Conservation (phyloP, 2,329 filamentous ascomycete genomes). For the Sporothrix phasma region DNA sequence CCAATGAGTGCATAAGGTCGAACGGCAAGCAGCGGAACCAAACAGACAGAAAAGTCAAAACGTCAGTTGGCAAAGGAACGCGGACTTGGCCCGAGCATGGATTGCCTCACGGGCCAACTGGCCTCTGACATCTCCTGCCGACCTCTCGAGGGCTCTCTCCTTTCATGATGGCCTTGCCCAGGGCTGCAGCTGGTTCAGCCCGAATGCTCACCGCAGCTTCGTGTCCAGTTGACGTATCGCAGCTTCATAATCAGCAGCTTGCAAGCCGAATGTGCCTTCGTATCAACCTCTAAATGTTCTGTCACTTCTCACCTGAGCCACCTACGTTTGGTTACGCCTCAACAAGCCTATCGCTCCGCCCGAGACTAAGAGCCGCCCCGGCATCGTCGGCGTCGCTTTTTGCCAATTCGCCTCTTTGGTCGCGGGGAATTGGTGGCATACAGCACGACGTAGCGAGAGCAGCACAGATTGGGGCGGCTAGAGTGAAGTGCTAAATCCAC, state of each 20-base stretch:
- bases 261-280: neutral
- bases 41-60: no score
- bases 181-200: neutral
- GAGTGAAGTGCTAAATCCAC: no score
- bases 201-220: neutral
- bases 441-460: neutral
- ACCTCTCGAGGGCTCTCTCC: neutral
- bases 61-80: neutral
- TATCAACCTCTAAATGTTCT: neutral
- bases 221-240: neutral
- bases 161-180: neutral
- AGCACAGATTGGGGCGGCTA: neutral
- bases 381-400: constrained; percentile 4
- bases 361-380: neutral
- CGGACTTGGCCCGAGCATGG: neutral
- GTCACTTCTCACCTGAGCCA: neutral
- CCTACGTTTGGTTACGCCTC: neutral
- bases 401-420: neutral
- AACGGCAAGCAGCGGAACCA: no score
- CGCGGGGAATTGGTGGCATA: neutral
- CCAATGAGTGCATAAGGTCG: no score
- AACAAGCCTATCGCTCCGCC: neutral
- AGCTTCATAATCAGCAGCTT: neutral
- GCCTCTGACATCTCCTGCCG: neutral
- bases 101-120: neutral